These are phyloP conservation scores for Leishmania lainsoni DNA, from an alignment of 208 protist species.

Conservation along the genomic window DNA sequence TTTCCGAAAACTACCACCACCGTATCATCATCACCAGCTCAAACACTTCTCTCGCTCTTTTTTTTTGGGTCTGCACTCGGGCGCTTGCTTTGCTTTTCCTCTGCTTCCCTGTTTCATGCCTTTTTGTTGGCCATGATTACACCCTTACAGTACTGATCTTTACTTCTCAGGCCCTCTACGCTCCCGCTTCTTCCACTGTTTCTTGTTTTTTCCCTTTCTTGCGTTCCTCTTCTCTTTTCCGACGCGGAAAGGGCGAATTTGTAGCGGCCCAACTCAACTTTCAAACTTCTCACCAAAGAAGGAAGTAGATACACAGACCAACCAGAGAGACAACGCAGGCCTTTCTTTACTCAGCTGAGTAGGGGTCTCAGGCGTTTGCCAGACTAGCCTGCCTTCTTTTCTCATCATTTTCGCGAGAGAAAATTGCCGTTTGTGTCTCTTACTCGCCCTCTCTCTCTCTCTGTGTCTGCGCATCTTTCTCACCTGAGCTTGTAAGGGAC, in stretches of 20 bases:
- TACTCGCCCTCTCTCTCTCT: background rate
- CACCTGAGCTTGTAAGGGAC: background rate
- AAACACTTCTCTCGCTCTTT: background rate
- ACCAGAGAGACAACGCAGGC: background rate
- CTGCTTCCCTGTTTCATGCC: background rate
- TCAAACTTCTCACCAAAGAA: background rate
- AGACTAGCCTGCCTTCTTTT: background rate
- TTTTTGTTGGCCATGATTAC: background rate
- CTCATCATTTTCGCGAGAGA: background rate
- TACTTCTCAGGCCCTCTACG: background rate
- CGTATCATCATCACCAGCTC: background rate
- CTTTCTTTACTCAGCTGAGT: conserved; percentile 4
- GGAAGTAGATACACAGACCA: background rate
- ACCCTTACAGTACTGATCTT: background rate
- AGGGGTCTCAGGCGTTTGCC: background rate
- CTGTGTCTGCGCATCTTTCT: background rate
- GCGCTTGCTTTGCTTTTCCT: background rate
- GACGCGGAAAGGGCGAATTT: background rate
- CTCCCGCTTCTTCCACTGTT: background rate
- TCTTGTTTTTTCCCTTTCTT: background rate
- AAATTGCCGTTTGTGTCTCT: background rate
- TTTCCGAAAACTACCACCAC: background rate
- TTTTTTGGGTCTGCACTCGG: background rate
- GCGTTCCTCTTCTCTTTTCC: background rate
- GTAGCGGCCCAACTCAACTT: background rate